phyloP scores from a whole-genome alignment of 1,284 basidiomycete species.

The Tylopilus orsonianus region DNA sequence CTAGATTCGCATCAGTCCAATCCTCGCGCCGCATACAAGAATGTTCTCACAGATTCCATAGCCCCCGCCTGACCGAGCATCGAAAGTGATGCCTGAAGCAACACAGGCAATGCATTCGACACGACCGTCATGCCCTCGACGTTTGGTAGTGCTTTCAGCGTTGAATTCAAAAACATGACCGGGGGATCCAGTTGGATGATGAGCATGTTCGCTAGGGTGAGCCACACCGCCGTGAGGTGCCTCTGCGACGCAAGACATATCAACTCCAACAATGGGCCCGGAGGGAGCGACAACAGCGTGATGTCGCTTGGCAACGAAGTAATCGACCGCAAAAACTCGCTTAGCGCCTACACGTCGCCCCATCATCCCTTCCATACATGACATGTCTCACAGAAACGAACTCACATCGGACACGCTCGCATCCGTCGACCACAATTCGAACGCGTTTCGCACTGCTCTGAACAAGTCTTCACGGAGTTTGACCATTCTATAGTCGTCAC shows the following conservation, averaged over 20 bases:
- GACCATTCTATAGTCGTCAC: slow-evolving; percentile 65
- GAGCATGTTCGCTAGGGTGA: slow-evolving; percentile 76
- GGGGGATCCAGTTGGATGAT: slow-evolving; percentile 80
- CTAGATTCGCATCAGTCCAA: slow-evolving; percentile 36
- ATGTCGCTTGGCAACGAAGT: slow-evolving; percentile 70
- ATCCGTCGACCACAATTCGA: slow-evolving; percentile 78
- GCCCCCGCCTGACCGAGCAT: slow-evolving; percentile 57
- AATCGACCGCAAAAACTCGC: slow-evolving; percentile 79
- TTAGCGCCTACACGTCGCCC: slow-evolving; percentile 54
- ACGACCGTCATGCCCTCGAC: slow-evolving; percentile 48
- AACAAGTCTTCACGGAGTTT: slow-evolving; percentile 67
- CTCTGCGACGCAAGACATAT: slow-evolving; percentile 75
- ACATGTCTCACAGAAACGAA: slow-evolving; percentile 10
- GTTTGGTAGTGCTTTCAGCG: slow-evolving; percentile 42
- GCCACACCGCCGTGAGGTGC: slow-evolving; percentile 76
- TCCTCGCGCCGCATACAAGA: neutral
- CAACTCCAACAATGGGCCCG: slow-evolving; percentile 75
- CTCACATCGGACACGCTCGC: slow-evolving; percentile 74
- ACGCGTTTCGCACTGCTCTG: slow-evolving; percentile 52
- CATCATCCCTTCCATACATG: slow-evolving; percentile 6
- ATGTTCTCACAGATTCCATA: slow-evolving; percentile 61
- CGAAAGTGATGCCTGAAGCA: slow-evolving; percentile 62
- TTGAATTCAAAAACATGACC: slow-evolving; percentile 43
- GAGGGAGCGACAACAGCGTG: slow-evolving; percentile 76
- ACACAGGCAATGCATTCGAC: slow-evolving; percentile 51